phyloP scores from a whole-genome alignment of 2,329 filamentous ascomycete species.

The Eurotiales sp. region DNA sequence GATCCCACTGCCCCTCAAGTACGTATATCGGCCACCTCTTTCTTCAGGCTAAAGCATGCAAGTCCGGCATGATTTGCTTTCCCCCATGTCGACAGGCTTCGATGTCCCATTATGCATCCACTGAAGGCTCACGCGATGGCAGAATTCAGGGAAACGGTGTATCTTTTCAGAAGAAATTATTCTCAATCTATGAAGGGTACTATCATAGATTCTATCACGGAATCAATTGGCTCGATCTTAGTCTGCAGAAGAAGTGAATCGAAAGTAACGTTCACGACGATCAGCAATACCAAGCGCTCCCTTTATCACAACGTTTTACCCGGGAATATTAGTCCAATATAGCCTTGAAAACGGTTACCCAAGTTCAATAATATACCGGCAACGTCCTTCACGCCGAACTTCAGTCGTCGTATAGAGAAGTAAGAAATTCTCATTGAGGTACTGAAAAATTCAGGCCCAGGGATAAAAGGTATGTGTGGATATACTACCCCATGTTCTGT shows the following conservation, averaged over 20 bases:
- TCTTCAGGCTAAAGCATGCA: constrained; percentile 6
- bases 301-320: neutral
- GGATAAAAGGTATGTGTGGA: neutral
- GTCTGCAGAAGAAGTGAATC: neutral
- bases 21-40: constrained; percentile 10
- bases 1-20: too few relatives aligned
- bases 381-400: too few relatives aligned
- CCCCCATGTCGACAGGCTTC: neutral
- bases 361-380: neutral
- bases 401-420: too few relatives aligned
- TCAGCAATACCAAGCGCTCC: neutral
- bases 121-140: constrained; percentile 12
- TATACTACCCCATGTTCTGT: neutral
- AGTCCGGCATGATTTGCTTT: constrained; percentile 2
- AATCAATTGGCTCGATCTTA: neutral
- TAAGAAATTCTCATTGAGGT: too few relatives aligned
- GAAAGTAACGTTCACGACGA: neutral
- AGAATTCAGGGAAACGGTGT: neutral
- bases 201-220: neutral
- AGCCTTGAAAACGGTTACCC: neutral
- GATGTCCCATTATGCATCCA: constrained; percentile 9
- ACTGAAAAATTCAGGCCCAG: too few relatives aligned
- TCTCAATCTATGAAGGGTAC: constrained; percentile 1
- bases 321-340: neutral
- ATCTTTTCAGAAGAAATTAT: neutral